Base-by-base conservation (phyloP, 2,329 filamentous ascomycete species). In the Penicillium crustosum region DNA sequence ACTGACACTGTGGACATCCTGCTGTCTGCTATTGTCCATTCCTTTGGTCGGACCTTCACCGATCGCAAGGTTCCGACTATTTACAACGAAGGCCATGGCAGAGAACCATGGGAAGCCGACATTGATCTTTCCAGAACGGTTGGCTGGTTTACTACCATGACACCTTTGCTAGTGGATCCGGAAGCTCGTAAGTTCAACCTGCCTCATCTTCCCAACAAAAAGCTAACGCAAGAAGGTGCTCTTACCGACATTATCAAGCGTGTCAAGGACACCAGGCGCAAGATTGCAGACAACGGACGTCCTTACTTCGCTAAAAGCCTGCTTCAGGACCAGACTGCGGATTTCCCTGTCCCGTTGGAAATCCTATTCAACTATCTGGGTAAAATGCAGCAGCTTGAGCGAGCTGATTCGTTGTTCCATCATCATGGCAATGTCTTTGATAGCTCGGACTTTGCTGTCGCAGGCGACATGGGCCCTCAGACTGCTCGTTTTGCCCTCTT, bases 81-180 rank as follows among this genome's bases (percentile, higher is more conserved):
- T 15, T 80, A 78, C 62, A 81, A 80, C 44, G 80, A 82, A 66
- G 78, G 79, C 1, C 79, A 82, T 55, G 80, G 79, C 7, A 75
- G 80, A 25, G 79, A 81, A 62, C 61, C 77, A 0, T 81, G 78
- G 70, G 72, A 78, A 56, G 48, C 72, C 3, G 72, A 67, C 21
- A 73, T 81, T 49, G 79, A 82, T 53, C 71, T 81, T 4, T 78
- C 79, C 0, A 66, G 75, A 27, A 82, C 79, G 0, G 72, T 81
- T 13, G 80, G 80, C 5, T 82, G 80, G 80, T 82, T 81, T 53
- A 81, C 79, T 0, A 79, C 79, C 35, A 70, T 81, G 52, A 76
- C 74, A 27, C 79, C 79, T 17, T 63, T 81, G 4, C 70, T 73
- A 49, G 66, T 78, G 3, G 59, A 68, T 4, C 61, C 67, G 0